Conservation (phyloP, 2,329 filamentous ascomycete species). For the Tolypocladium ophioglossoides region DNA sequence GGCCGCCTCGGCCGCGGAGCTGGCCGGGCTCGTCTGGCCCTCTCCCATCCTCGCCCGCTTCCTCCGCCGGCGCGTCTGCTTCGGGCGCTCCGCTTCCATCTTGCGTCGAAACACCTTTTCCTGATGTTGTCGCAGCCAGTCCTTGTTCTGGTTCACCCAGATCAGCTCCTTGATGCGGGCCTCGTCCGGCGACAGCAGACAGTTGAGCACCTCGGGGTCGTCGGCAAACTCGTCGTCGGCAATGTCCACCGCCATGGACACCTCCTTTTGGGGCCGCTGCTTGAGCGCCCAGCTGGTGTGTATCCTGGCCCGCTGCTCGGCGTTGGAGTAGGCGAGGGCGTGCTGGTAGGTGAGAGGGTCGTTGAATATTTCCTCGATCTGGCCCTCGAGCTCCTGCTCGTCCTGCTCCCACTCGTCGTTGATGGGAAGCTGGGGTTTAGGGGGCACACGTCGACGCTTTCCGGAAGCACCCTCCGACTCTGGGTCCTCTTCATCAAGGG, state of each 20-base stretch:
- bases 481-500: conserved; percentile 19
- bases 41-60: conserved; percentile 51
- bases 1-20: conserved; percentile 58
- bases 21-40: conserved; percentile 54
- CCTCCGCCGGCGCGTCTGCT: conserved; percentile 43
- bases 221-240: conserved; percentile 77
- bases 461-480: conserved; percentile 6
- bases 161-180: conserved; percentile 77
- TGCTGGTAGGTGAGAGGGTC: conserved; percentile 47
- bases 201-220: conserved; percentile 78
- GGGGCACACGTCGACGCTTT: conserved; percentile 10
- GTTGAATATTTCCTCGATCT: conserved; percentile 61
- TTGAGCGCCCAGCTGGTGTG: conserved; percentile 41
- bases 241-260: conserved; percentile 54
- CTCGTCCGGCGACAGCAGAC: conserved; percentile 64
- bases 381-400: conserved; percentile 55
- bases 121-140: conserved; percentile 81
- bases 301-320: conserved; percentile 43
- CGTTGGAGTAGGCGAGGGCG: conserved; percentile 46
- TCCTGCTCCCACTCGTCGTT: conserved; percentile 52
- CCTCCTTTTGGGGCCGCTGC: conserved; percentile 33
- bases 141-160: conserved; percentile 91
- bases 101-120: conserved; percentile 71
- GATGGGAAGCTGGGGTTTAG: conserved; percentile 39
- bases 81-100: conserved; percentile 45